A percentile compares a stretch with the other conserved stretches of the same genome.
These are phyloP conservation scores for Ogataea neopini DNA, from an alignment of 805 yeast genomes.

Conservation along the genomic window DNA sequence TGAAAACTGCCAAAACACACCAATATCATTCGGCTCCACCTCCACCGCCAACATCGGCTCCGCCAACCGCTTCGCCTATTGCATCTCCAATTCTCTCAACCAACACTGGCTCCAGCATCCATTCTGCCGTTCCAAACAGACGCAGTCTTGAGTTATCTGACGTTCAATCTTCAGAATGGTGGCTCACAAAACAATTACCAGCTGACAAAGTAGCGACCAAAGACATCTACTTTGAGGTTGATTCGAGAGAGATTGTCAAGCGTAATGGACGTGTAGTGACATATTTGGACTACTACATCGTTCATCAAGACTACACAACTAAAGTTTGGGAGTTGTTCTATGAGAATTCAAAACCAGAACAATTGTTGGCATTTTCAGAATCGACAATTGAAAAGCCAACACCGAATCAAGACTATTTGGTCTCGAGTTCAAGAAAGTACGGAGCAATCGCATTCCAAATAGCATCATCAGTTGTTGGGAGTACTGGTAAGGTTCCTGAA, in stretches of 20 bases:
- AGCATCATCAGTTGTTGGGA: slow-evolving; percentile 43
- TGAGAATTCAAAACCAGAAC: slow-evolving; percentile 54
- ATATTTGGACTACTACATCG: slow-evolving; percentile 66
- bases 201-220: slow-evolving; percentile 40
- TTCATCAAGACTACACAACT: slow-evolving; percentile 74
- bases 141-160: slow-evolving; percentile 19
- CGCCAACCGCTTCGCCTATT: slow-evolving; percentile 4
- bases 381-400: slow-evolving; percentile 39
- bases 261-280: slow-evolving; percentile 53
- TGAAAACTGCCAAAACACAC: slow-evolving; percentile 7
- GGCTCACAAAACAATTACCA: slow-evolving; percentile 63
- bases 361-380: slow-evolving; percentile 44
- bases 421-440: slow-evolving; percentile 46
- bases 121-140: slow-evolving; percentile 10
- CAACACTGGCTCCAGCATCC: slow-evolving; percentile 23
- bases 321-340: slow-evolving; percentile 58
- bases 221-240: slow-evolving; percentile 65
- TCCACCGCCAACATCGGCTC: slow-evolving; percentile 16
- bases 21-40: slow-evolving; percentile 17
- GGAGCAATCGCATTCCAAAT: slow-evolving; percentile 52
- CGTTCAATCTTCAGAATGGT: slow-evolving; percentile 53
- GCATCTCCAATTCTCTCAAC: slow-evolving; percentile 11
- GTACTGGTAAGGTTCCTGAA: slow-evolving; percentile 29
- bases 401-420: slow-evolving; percentile 48
- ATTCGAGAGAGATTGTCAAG: slow-evolving; percentile 52